Evolutionary conservation across 768 basidiomycete species (phyloP).

Genomic region (Boletus rufocinnamomeus): DNA sequence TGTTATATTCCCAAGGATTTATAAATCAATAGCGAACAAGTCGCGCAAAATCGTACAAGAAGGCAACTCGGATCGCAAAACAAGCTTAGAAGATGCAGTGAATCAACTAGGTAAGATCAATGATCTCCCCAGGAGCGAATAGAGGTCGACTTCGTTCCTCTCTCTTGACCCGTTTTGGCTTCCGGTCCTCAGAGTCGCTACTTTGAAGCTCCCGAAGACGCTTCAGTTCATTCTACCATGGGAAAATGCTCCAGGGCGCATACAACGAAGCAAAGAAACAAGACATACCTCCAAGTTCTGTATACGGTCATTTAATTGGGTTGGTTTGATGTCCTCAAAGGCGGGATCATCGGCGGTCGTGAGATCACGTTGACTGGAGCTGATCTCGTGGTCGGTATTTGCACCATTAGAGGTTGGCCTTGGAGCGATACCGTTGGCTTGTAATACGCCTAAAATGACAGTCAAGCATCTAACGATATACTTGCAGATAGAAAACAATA

Average conservation of each 20-base stretch:
- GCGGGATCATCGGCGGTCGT: not conserved
- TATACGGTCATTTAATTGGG: conserved; percentile 1
- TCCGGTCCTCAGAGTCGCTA: conserved; percentile 3
- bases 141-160: conserved; percentile 4
- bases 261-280: not conserved
- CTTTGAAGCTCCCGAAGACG: conserved; percentile 13
- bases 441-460: conserved; percentile 16
- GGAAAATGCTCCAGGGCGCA: not conserved
- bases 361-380: not conserved
- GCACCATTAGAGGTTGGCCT: not conserved
- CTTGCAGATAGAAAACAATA: not conserved
- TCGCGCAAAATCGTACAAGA: not conserved
- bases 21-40: not conserved
- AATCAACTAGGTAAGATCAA: conserved; percentile 20
- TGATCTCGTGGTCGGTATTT: not conserved
- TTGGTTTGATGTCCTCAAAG: conserved; percentile 3
- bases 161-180: conserved; percentile 21
- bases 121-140: conserved; percentile 11
- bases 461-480: not conserved
- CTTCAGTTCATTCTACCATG: conserved; percentile 13
- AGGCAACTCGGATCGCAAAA: not conserved
- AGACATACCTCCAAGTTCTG: conserved; percentile 10
- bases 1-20: not conserved
- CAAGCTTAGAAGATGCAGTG: no score
- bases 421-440: conserved; percentile 24